Evolutionary conservation across 208 protist genomes (phyloP).

Genomic region (Strigomonas culicis): DNA sequence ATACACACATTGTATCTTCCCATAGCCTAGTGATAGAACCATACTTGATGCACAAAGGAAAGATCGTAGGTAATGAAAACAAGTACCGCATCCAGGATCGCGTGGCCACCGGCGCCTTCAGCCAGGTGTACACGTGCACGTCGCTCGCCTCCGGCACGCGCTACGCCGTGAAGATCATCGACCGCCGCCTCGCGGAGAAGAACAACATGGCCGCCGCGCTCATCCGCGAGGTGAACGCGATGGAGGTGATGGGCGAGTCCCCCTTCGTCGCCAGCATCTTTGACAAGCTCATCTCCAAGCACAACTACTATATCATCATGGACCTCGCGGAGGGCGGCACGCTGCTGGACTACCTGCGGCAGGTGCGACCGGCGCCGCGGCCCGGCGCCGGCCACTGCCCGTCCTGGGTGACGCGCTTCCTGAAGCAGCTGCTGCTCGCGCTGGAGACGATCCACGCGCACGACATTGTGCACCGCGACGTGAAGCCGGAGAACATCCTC

Average conservation of each 20-base stretch:
- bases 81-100: conserved; percentile 56
- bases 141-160: conserved; percentile 13
- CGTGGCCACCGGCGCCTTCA: conserved; percentile 76
- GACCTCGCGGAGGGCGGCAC: conserved; percentile 73
- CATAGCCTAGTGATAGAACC: background rate
- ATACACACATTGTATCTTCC: background rate
- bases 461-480: conserved; percentile 84
- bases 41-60: conserved; percentile 3
- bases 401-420: conserved; percentile 29
- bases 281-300: conserved; percentile 69
- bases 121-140: conserved; percentile 62
- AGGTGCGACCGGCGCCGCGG: background rate
- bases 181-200: conserved; percentile 28
- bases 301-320: conserved; percentile 86
- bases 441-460: conserved; percentile 50
- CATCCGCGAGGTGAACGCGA: conserved; percentile 64
- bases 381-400: background rate
- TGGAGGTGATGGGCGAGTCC: conserved; percentile 42
- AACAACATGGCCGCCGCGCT: conserved; percentile 60
- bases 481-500: conserved; percentile 88
- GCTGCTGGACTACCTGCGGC: conserved; percentile 64
- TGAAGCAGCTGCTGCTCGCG: conserved; percentile 69
- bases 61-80: conserved; percentile 19
- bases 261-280: conserved; percentile 56
- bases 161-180: conserved; percentile 77